Evolutionary conservation across 768 basidiomycete genomes (phyloP), one percentile per base, ranked within the genome.

Genomic region (Botryobasidium botryosum): DNA sequence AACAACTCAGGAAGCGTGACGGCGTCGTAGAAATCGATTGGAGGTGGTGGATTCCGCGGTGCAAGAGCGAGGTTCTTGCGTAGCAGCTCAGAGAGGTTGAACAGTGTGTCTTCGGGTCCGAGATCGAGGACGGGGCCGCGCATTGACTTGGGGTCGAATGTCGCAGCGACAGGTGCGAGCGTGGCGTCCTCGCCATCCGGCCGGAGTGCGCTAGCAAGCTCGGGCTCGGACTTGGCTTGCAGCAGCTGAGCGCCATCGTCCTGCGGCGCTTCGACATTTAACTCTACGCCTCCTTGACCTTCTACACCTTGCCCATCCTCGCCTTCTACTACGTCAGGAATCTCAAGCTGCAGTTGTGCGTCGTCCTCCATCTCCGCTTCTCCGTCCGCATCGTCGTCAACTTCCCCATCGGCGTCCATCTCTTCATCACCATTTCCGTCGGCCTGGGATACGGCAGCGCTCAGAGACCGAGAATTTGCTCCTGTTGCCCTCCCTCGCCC

Each of bases 1-100:
- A 94, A 94, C 33, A 96, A 72, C 26, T 72, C 69, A 2, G 71
- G 68, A 21, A 79, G 62, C 31, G 28, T 51, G 50, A 42, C 47
- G 12, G 39, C 17, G 12, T 42, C 35, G n/a, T 51, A 26, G 3
- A 18, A 35, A 8, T 35, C 27, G 17, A 43, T 38, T 6, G 45
- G 45, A 6, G 40, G 25, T 17, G 31, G 35, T 32, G 23, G 23
- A 5, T 23, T 25, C n/a, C 18, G n/a, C 13, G 28, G 27, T 10
- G 26, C 31, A 21, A 38, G 32, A n/a, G 50, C 27, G 12, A 49
- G 35, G 21, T 17, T n/a, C 13, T 33, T 24, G 40, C 29, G 35
- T 8, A 47, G n/a, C 27, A 54, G 27, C n/a, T 53, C 46, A 20
- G 47, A 21, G 25, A 50, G 43, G 26, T 53, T 46, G 31, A 55